These are phyloP conservation scores for Chlorociboria aeruginascens DNA, from an alignment of 495 filamentous ascomycete genomes.

Conservation along the genomic window DNA sequence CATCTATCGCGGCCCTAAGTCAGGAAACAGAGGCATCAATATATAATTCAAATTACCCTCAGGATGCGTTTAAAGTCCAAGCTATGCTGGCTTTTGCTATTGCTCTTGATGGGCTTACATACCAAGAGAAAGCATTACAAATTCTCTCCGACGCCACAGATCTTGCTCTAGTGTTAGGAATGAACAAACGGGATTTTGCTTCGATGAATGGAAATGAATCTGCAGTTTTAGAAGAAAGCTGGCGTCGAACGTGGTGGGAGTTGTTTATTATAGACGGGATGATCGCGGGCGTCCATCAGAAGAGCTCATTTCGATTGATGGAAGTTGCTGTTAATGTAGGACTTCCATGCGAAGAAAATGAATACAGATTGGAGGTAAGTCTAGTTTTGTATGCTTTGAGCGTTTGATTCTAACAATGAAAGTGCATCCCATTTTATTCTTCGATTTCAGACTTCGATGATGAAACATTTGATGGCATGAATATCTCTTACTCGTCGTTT, in stretches of 20 bases:
- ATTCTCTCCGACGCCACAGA: slow-evolving; percentile 56
- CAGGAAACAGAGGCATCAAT: slow-evolving; percentile 42
- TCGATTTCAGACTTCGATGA: slow-evolving; percentile 62
- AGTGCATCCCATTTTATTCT: slow-evolving; percentile 50
- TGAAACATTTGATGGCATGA: slow-evolving; percentile 47
- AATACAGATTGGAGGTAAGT: slow-evolving; percentile 53
- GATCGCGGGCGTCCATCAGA: slow-evolving; percentile 43
- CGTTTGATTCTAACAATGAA: slow-evolving; percentile 5
- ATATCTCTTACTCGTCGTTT: slow-evolving; percentile 63
- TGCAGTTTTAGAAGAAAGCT: slow-evolving; percentile 51
- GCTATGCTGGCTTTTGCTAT: slow-evolving; percentile 66
- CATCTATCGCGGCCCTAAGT: slow-evolving; percentile 39
- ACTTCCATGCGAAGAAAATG: slow-evolving; percentile 68
- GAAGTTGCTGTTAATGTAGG: slow-evolving; percentile 44
- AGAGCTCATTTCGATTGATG: slow-evolving; percentile 44
- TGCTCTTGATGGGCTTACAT: slow-evolving; percentile 62
- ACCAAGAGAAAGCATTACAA: slow-evolving; percentile 51
- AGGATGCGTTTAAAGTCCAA: slow-evolving; percentile 62
- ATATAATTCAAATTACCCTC: slow-evolving; percentile 34
- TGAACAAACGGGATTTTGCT: slow-evolving; percentile 50
- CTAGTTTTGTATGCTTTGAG: background rate
- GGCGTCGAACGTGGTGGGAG: slow-evolving; percentile 88
- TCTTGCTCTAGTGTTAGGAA: slow-evolving; percentile 59
- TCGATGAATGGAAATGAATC: slow-evolving; percentile 32
- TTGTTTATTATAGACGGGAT: slow-evolving; percentile 68